Evolutionary conservation across 2,329 filamentous ascomycete species (phyloP), one percentile per base, ranked within the genome.

Genomic region (Emmonsiellopsis sp.): DNA sequence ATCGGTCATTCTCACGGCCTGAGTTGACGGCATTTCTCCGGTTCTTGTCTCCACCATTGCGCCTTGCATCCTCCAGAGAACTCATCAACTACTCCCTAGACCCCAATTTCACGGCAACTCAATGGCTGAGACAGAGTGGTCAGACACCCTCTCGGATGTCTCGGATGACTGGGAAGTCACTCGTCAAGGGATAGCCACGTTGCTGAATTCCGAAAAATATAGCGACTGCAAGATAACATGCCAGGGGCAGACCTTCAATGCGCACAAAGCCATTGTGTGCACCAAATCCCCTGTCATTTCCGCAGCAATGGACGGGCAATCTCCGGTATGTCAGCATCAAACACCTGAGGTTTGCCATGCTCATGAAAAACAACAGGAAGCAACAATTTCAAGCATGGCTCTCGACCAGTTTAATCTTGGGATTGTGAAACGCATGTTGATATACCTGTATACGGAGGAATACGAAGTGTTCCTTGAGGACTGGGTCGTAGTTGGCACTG

Each of bases 241-340:
- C 53, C 49, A 62, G 34, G 60, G 52, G 2, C 15, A 57, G 13
- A 54, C 58, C 20, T 63, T 64, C 51, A 57, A 56, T 7, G 62
- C 65, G 4, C 63, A 67, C 43, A 62, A 61, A 50, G 34, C 48
- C 5, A 56, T 64, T 13, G 50, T 66, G 5, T 65, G 61, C 50
- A 7, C 55, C 1, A 52, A 61, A 30, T 65, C 63, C 6, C 35
- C 57, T 0, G 58, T 64, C 20, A 52, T 65, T 8, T 50, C 50
- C 7, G 52, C 57, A 13, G 59, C 58, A 13, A 50, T 61, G 41
- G 57, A 58, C 48, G 53, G 57, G 54, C 56, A 32, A 47, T 67
- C 56, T 63, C 59, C 58, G 63, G 64, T 57, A 65, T 44, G 30
- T 38, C 43, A 11, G 26, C 9, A 9, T 30, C 16, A 20, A 61